Conservation (phyloP, 371 early-diverging fungal genomes). For the Mortierella sp. region DNA sequence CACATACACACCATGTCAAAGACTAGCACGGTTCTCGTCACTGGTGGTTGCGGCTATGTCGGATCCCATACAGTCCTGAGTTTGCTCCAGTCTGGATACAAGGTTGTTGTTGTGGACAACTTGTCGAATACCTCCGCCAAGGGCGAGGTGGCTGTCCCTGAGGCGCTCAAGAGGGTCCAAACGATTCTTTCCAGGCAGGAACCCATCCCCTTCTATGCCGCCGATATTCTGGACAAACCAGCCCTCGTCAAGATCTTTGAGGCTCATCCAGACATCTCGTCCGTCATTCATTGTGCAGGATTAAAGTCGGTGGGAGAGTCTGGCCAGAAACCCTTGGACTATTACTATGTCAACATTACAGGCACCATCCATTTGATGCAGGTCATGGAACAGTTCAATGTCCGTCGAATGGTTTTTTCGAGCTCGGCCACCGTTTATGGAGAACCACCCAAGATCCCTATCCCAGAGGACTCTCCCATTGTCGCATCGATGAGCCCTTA, state of each 20-base stretch:
- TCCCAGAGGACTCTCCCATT: conserved; percentile 56
- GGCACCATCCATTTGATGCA: conserved; percentile 70
- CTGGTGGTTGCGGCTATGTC: conserved; percentile 92
- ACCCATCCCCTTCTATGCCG: conserved; percentile 75
- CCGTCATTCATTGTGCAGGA: conserved; percentile 83
- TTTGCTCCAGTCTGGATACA: conserved; percentile 73
- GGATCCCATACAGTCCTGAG: conserved; percentile 90
- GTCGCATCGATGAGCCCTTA: conserved; percentile 81
- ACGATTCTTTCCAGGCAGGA: conserved; percentile 49
- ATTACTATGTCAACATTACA: conserved; percentile 77
- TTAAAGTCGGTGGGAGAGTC: conserved; percentile 82
- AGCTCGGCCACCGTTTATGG: conserved; percentile 79
- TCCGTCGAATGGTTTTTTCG: conserved; percentile 72
- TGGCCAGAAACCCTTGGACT: conserved; percentile 65
- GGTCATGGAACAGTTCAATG: conserved; percentile 63
- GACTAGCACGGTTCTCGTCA: conserved; percentile 72
- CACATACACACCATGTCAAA: conserved; percentile 11
- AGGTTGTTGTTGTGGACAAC: conserved; percentile 85
- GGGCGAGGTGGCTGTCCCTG: conserved; percentile 24
- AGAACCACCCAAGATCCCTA: conserved; percentile 49
- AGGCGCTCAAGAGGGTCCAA: conserved; percentile 64
- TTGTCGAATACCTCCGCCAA: conserved; percentile 68
- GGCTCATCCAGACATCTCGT: conserved; percentile 60
- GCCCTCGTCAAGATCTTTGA: conserved; percentile 73
- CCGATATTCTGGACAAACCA: conserved; percentile 73